phyloP scores from a whole-genome alignment of 192 early-diverging fungal genomes.

The Coemansia sp. region DNA sequence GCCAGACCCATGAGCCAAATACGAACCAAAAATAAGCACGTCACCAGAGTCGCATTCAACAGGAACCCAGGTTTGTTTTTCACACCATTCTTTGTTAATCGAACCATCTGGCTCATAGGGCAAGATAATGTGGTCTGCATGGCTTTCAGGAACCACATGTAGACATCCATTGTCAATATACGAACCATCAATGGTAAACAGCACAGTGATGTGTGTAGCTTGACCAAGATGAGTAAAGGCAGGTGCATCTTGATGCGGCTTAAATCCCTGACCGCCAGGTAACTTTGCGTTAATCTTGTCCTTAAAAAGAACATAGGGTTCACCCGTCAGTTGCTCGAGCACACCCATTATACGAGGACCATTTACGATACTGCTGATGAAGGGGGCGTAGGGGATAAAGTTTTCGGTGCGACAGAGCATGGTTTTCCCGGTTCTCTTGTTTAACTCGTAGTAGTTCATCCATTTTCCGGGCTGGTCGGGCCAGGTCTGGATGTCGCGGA shows the following conservation, averaged over 20 bases:
- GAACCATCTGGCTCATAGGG: conserved; percentile 49
- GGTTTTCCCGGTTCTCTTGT: conserved; percentile 40
- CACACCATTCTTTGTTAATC: conserved; percentile 52
- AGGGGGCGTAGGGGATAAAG: conserved; percentile 55
- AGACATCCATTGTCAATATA: conserved; percentile 57
- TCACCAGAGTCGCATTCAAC: conserved; percentile 58
- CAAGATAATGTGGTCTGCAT: conserved; percentile 31
- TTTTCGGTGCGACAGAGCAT: conserved; percentile 61
- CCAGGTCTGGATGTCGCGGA: conserved; percentile 52
- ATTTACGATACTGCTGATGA: conserved; percentile 48
- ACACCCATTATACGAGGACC: conserved; percentile 47
- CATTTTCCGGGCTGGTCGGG: conserved; percentile 55
- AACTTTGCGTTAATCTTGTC: conserved; percentile 64
- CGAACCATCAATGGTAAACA: conserved; percentile 58
- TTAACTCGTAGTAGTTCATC: conserved; percentile 65
- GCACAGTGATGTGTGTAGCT: conserved; percentile 53
- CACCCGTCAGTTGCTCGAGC: conserved; percentile 52
- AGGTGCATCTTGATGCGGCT: conserved; percentile 59
- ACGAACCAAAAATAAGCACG: conserved; percentile 61
- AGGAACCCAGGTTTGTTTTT: conserved; percentile 51
- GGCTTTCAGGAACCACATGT: conserved; percentile 56
- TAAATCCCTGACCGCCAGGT: conserved; percentile 59
- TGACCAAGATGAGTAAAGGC: conserved; percentile 60
- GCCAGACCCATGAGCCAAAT: conserved; percentile 57
- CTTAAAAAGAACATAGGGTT: conserved; percentile 58